These are phyloP conservation scores for Rhizopogon salebrosus DNA, from an alignment of 768 basidiomycete species.

Conservation along the genomic window DNA sequence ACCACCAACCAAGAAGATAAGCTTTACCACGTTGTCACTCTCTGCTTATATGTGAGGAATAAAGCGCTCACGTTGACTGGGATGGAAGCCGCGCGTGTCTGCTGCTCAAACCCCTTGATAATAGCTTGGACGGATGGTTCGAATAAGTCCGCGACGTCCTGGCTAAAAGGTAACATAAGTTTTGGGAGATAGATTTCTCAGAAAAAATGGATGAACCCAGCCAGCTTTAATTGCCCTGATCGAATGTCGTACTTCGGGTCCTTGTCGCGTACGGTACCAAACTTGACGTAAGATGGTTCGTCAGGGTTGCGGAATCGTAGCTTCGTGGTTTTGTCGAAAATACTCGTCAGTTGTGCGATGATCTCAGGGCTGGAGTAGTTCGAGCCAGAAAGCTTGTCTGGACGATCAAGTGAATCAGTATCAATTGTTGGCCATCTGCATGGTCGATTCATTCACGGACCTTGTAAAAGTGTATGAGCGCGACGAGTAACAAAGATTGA, in stretches of 20 bases:
- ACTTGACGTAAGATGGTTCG: conserved; percentile 32
- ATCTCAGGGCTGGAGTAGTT: conserved; percentile 22
- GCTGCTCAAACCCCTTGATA: too few species aligned
- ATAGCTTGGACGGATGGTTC: conserved; percentile 36
- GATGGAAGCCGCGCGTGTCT: conserved; percentile 14
- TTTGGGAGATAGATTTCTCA: background rate
- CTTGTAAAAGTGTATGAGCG: conserved; percentile 21
- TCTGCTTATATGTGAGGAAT: background rate
- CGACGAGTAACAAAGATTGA: conserved; percentile 30
- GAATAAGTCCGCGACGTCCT: conserved; percentile 35
- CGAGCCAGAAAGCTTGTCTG: conserved; percentile 27
- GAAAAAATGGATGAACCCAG: conserved; percentile 24
- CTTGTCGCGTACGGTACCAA: conserved; percentile 31
- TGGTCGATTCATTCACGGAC: conserved; percentile 10
- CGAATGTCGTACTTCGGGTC: conserved; percentile 30
- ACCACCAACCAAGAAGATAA: conserved; percentile 48
- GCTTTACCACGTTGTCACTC: conserved; percentile 5
- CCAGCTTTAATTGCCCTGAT: conserved; percentile 31
- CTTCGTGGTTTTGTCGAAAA: conserved; percentile 34
- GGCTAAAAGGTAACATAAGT: conserved; percentile 12
- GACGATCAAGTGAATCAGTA: background rate
- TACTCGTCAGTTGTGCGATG: conserved; percentile 25
- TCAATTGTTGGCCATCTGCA: background rate
- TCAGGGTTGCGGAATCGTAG: conserved; percentile 32
- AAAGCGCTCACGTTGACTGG: conserved; percentile 22